Conservation (phyloP, 805 yeast genomes). For the Saccharomyces mikatae region DNA sequence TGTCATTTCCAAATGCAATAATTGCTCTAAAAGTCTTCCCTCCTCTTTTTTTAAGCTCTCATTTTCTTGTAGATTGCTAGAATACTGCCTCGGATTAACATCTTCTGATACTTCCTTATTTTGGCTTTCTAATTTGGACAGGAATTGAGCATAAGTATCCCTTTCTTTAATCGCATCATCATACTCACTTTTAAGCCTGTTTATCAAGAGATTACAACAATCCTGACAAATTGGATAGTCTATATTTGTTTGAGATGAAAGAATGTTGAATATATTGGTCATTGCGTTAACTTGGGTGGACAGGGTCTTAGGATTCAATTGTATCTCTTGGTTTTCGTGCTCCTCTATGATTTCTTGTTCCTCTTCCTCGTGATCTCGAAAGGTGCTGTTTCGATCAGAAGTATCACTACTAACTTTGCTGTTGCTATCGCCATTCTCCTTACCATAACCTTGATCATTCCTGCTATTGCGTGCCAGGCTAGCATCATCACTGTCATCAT, state of each 20-base stretch:
- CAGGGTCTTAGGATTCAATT: constrained; percentile 26
- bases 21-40: constrained; percentile 13
- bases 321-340: constrained; percentile 10
- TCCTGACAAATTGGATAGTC: constrained; percentile 86
- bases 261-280: constrained; percentile 58
- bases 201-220: constrained; percentile 62
- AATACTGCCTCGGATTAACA: constrained; percentile 14
- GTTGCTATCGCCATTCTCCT: constrained; percentile 6
- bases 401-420: constrained; percentile 8
- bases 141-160: constrained; percentile 65
- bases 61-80: constrained; percentile 16
- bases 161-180: constrained; percentile 70
- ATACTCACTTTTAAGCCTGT: constrained; percentile 58
- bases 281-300: constrained; percentile 46
- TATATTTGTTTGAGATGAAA: constrained; percentile 65
- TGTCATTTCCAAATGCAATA: constrained; percentile 29
- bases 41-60: constrained; percentile 24
- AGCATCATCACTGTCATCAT: constrained; percentile 17
- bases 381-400: constrained; percentile 15
- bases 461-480: constrained; percentile 8
- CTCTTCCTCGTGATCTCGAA: constrained; percentile 27
- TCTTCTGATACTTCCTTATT: constrained; percentile 40
- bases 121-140: constrained; percentile 58
- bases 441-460: neutral
- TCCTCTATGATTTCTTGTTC: constrained; percentile 13